phyloP scores from a whole-genome alignment of 2,329 filamentous ascomycete genomes.

The Elsinoe arachidis region DNA sequence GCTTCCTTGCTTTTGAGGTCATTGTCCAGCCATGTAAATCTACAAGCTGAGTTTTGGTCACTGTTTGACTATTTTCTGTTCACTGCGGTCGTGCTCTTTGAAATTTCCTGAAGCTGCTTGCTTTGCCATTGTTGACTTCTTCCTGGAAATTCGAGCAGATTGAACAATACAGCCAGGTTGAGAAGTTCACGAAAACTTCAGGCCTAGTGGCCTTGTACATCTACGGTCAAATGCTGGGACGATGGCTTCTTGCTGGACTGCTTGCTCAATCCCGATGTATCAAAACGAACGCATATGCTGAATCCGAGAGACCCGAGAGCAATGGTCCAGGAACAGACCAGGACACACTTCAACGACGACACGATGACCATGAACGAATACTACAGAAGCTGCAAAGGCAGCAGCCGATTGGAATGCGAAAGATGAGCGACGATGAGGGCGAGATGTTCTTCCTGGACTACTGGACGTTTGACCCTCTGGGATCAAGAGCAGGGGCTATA shows the following conservation, averaged over 20 bases:
- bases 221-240: neutral
- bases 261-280: no score
- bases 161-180: neutral
- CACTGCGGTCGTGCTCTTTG: no score
- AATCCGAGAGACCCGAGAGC: neutral
- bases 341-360: neutral
- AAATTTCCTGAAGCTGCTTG: no score
- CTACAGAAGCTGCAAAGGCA: conserved; percentile 19
- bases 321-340: neutral
- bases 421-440: conserved; percentile 60
- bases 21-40: conserved; percentile 8
- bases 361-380: conserved; percentile 4
- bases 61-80: neutral
- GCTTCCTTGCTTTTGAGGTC: conserved; percentile 1
- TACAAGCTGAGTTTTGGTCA: neutral
- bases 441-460: conserved; percentile 69
- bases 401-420: conserved; percentile 56
- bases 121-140: neutral
- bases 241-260: neutral
- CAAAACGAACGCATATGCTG: neutral
- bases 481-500: conserved; percentile 12
- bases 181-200: no score
- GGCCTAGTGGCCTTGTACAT: no score
- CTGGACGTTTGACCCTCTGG: conserved; percentile 38
- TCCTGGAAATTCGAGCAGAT: neutral